Percentiles rank a stretch among this genome's conserved stretches.
phyloP scores from a whole-genome alignment of 495 filamentous ascomycete species.

The Xylaria cubensis region DNA sequence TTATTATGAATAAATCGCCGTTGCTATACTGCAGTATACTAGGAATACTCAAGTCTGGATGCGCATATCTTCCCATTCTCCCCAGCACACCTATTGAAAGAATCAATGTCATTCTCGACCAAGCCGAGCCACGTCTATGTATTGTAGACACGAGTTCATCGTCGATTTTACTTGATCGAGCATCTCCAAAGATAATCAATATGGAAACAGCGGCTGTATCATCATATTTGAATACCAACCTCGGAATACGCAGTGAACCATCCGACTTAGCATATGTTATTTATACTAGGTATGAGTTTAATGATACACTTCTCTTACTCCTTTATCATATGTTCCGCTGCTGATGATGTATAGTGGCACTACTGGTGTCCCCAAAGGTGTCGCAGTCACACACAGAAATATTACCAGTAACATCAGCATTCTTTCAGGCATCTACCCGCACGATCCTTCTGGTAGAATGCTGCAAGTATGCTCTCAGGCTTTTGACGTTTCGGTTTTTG shows the following conservation, averaged over 20 bases:
- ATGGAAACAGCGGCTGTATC: conserved; percentile 40
- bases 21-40: conserved; percentile 73
- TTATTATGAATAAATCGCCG: conserved; percentile 74
- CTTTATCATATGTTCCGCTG: not conserved
- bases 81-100: conserved; percentile 66
- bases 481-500: conserved; percentile 81
- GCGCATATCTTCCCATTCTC: conserved; percentile 74
- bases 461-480: conserved; percentile 76
- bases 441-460: conserved; percentile 53
- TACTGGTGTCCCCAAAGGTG: conserved; percentile 72
- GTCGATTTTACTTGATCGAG: conserved; percentile 28
- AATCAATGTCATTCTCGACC: conserved; percentile 59
- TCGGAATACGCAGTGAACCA: conserved; percentile 42
- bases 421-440: conserved; percentile 66
- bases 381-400: conserved; percentile 71
- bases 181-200: conserved; percentile 43
- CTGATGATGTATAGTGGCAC: conserved; percentile 52
- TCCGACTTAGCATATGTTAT: conserved; percentile 62
- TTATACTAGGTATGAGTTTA: conserved; percentile 55
- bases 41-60: conserved; percentile 73
- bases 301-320: not conserved
- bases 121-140: conserved; percentile 56
- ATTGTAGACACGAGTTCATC: conserved; percentile 46
- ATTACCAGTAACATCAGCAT: conserved; percentile 70
- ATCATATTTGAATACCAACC: conserved; percentile 37